Conservation (phyloP, 2,329 filamentous ascomycete species). For the Cladosporium oxysporum region DNA sequence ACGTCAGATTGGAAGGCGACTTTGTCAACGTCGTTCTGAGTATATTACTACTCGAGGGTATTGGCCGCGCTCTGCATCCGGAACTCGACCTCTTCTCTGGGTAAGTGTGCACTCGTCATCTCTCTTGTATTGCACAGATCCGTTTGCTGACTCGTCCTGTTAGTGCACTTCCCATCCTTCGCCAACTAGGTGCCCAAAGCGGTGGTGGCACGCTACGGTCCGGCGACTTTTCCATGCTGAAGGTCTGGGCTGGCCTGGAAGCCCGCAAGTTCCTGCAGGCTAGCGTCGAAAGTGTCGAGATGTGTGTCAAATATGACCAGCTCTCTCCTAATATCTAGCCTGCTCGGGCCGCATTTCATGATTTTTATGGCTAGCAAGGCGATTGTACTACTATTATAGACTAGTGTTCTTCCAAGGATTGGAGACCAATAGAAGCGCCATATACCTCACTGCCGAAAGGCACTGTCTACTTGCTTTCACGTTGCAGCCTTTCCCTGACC, state of each 20-base stretch:
- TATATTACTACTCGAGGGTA: conserved; percentile 89
- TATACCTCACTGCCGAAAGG: not conserved
- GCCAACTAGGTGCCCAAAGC: conserved; percentile 79
- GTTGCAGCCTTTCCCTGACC: conserved; percentile 55
- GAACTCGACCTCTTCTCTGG: conserved; percentile 81
- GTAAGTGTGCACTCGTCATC: conserved; percentile 43
- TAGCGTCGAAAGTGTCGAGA: conserved; percentile 84
- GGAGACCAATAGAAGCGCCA: not conserved
- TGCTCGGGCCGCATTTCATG: not conserved
- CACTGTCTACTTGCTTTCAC: conserved; percentile 35
- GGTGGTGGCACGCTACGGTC: conserved; percentile 57
- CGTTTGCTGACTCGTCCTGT: conserved; percentile 20
- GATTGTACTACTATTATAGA: not conserved
- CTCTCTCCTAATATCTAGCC: conserved; percentile 78
- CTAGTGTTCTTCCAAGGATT: not conserved
- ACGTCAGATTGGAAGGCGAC: conserved; percentile 92
- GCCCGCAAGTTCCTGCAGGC: conserved; percentile 86
- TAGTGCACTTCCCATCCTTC: conserved; percentile 84
- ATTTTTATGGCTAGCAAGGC: not conserved
- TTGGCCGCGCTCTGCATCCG: conserved; percentile 83
- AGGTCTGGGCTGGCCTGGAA: conserved; percentile 89
- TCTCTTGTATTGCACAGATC: not conserved
- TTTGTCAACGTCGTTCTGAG: conserved; percentile 98
- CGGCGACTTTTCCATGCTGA: conserved; percentile 67
- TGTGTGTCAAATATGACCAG: conserved; percentile 87